phyloP scores from a whole-genome alignment of 352 stramenopile species.

The Phytopythium cucurbitacearum region DNA sequence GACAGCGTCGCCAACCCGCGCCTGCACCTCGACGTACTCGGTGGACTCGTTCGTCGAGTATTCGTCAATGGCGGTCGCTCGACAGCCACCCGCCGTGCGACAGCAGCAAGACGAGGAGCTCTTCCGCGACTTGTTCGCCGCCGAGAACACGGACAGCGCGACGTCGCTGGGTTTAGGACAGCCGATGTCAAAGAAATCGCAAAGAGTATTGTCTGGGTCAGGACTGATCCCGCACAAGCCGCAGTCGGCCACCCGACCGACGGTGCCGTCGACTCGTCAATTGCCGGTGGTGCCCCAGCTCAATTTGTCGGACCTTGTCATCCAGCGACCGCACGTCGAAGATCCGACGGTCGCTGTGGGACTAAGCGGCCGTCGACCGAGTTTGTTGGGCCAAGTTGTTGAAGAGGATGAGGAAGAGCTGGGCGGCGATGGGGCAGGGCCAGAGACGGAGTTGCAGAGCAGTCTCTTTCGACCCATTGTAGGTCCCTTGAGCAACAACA shows the following conservation, averaged over 20 bases:
- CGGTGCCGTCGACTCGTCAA: slow-evolving; percentile 7
- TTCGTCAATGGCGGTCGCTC: slow-evolving; percentile 14
- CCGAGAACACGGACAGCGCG: slow-evolving; percentile 10
- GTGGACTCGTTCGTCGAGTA: slow-evolving; percentile 57
- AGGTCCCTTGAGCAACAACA: slow-evolving; percentile 8
- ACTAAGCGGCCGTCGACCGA: slow-evolving; percentile 1
- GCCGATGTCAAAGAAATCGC: no score
- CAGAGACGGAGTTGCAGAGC: slow-evolving; percentile 7
- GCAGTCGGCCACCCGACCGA: background rate
- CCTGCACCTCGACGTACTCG: slow-evolving; percentile 21
- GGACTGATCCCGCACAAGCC: no score
- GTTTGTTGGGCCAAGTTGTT: slow-evolving; percentile 5
- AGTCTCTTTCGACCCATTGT: slow-evolving; percentile 2
- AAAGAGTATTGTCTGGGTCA: no score
- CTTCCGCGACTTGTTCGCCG: slow-evolving; percentile 56
- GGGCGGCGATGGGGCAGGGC: slow-evolving; percentile 10
- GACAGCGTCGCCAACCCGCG: no score
- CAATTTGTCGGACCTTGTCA: slow-evolving; percentile 47
- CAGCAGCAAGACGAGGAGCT: slow-evolving; percentile 60
- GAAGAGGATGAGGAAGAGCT: slow-evolving; percentile 27
- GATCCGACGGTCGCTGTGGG: slow-evolving; percentile 3
- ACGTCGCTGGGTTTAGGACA: no score
- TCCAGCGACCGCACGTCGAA: slow-evolving; percentile 17
- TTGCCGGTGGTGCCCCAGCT: slow-evolving; percentile 26
- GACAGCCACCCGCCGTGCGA: slow-evolving; percentile 6